phyloP scores from a whole-genome alignment of 495 filamentous ascomycete genomes.

The Ramalina intermedia region DNA sequence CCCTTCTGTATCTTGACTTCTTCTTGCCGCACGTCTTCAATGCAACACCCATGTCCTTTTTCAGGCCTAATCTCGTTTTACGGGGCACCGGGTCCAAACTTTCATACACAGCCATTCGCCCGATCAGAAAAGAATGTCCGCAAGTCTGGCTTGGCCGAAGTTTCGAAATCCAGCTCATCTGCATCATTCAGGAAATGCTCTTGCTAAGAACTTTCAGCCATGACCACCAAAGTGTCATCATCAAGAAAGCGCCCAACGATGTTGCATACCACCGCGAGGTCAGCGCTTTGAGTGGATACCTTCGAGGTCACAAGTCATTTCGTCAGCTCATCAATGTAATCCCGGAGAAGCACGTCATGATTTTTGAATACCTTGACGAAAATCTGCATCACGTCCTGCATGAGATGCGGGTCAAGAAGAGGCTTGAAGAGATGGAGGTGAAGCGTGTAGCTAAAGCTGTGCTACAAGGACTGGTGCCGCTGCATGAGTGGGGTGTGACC shows the following conservation, averaged over 20 bases:
- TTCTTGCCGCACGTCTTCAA: no score
- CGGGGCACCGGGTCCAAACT: no score
- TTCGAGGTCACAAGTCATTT: slow-evolving; percentile 8
- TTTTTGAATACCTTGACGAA: slow-evolving; percentile 5
- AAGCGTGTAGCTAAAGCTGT: background rate
- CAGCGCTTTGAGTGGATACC: slow-evolving; percentile 2
- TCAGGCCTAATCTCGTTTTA: no score
- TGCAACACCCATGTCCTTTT: no score
- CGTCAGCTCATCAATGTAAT: slow-evolving; percentile 4
- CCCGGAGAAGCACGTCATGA: slow-evolving; percentile 1
- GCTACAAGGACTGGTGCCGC: background rate
- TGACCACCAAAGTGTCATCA: background rate
- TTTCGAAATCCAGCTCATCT: background rate
- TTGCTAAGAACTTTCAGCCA: background rate
- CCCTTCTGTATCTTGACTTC: no score
- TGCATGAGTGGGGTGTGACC: slow-evolving; percentile 1
- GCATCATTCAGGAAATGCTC: background rate
- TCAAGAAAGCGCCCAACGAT: background rate
- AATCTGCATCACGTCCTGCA: slow-evolving; percentile 5
- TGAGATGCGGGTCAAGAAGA: background rate
- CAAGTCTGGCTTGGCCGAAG: slow-evolving; percentile 5
- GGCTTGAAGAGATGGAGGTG: background rate
- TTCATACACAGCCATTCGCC: background rate
- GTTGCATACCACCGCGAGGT: background rate
- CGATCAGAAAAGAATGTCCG: slow-evolving; percentile 5